Conservation (phyloP, 2,329 filamentous ascomycete genomes). For the Penicillium polonicum region DNA sequence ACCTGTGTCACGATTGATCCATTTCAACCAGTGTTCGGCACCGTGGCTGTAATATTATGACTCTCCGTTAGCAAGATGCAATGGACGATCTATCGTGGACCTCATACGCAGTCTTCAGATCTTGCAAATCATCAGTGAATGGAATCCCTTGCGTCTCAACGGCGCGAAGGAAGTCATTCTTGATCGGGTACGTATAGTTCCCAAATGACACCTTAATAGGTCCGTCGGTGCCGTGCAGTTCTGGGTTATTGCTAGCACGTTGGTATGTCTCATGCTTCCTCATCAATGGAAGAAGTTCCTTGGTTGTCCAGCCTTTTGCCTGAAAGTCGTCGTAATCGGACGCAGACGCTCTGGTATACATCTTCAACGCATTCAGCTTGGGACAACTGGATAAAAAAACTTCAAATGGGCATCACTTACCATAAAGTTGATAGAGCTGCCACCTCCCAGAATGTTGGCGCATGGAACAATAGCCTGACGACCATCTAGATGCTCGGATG, state of each 20-base stretch:
- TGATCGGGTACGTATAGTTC: conserved; percentile 78
- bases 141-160: conserved; percentile 73
- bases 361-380: conserved; percentile 43
- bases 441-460: conserved; percentile 69
- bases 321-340: conserved; percentile 78
- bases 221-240: conserved; percentile 71
- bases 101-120: conserved; percentile 52
- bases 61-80: not conserved
- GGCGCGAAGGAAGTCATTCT: conserved; percentile 75
- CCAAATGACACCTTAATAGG: conserved; percentile 81
- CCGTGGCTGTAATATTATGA: conserved; percentile 49
- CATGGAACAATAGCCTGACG: conserved; percentile 72
- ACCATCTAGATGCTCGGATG: conserved; percentile 69
- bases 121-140: conserved; percentile 72
- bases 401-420: conserved; percentile 38
- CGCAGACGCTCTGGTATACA: conserved; percentile 70
- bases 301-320: conserved; percentile 74
- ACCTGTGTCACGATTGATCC: conserved; percentile 67
- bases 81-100: not conserved
- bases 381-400: not conserved
- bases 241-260: conserved; percentile 59
- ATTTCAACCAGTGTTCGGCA: conserved; percentile 81
- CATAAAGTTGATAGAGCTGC: conserved; percentile 77
- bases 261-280: conserved; percentile 80
- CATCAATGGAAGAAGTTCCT: conserved; percentile 74